Percentiles rank a stretch among this genome's conserved stretches.
phyloP scores from a whole-genome alignment of 345 rosid genomes.

The Rhodomyrtus tomentosa region DNA sequence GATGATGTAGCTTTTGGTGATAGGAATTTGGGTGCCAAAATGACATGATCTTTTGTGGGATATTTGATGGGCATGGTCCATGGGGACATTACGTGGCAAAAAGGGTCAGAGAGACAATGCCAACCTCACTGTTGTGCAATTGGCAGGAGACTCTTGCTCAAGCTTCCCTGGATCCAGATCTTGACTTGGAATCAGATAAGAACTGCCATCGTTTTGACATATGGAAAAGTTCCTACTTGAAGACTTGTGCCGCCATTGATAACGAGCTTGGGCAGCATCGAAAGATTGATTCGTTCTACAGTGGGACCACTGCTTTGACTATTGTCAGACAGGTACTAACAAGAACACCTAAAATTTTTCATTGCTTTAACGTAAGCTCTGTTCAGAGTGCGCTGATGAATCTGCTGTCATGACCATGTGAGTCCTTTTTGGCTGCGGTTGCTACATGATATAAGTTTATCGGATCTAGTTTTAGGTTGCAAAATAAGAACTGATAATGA shows the following conservation, averaged over 20 bases:
- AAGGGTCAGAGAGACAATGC: conserved; percentile 70
- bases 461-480: background rate
- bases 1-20: background rate
- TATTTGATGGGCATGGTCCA: conserved; percentile 91
- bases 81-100: conserved; percentile 96
- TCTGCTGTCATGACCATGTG: background rate
- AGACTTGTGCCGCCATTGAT: conserved; percentile 73
- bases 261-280: conserved; percentile 56
- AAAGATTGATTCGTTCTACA: conserved; percentile 59
- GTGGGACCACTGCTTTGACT: conserved; percentile 83
- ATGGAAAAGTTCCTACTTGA: conserved; percentile 77
- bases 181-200: conserved; percentile 43
- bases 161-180: conserved; percentile 29
- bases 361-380: background rate
- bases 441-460: background rate
- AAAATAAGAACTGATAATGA: background rate
- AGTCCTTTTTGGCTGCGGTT: background rate
- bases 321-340: conserved; percentile 66
- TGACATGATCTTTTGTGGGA: conserved; percentile 86
- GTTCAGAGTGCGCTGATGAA: background rate
- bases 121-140: conserved; percentile 46
- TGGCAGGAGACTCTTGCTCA: conserved; percentile 79
- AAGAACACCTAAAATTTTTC: background rate
- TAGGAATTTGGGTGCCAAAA: conserved; percentile 82
- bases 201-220: conserved; percentile 34